Evolutionary conservation across 805 yeast genomes (phyloP).

Genomic region (Diddensiella santjacobensis): DNA sequence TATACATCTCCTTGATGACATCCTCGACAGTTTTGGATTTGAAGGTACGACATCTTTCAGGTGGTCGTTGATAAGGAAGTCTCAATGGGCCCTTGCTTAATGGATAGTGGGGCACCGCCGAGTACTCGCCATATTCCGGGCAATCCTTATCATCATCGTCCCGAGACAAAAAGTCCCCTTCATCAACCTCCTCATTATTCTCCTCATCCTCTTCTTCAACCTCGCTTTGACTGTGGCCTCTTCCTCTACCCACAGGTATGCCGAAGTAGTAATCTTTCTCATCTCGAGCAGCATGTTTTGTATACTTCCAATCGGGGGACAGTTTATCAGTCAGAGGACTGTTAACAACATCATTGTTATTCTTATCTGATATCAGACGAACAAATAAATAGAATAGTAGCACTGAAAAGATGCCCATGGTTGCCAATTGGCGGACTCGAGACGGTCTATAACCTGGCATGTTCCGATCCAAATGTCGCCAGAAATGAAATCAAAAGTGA

Average conservation of each 20-base stretch:
- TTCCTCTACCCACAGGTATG: background rate
- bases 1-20: constrained; percentile 50
- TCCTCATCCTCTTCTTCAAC: constrained; percentile 1
- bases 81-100: constrained; percentile 50
- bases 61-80: constrained; percentile 76
- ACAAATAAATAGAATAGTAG: constrained; percentile 1
- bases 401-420: background rate
- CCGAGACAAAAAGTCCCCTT: constrained; percentile 2
- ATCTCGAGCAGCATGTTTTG: background rate
- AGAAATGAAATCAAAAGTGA: background rate
- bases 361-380: background rate
- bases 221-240: background rate
- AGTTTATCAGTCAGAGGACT: too few relatives aligned
- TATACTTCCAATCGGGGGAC: too few relatives aligned
- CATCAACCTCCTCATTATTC: constrained; percentile 5
- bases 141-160: constrained; percentile 36
- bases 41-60: constrained; percentile 68
- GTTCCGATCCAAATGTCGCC: background rate
- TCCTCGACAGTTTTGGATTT: constrained; percentile 57
- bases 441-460: constrained; percentile 10
- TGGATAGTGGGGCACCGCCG: constrained; percentile 54
- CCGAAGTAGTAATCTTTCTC: background rate
- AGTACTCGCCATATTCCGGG: constrained; percentile 60
- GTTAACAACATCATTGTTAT: background rate
- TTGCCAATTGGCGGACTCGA: constrained; percentile 9